A percentile compares a stretch with the other conserved stretches of the same genome.
Conservation (phyloP, 164 flowering plant species). For the Platanus orientalis region DNA sequence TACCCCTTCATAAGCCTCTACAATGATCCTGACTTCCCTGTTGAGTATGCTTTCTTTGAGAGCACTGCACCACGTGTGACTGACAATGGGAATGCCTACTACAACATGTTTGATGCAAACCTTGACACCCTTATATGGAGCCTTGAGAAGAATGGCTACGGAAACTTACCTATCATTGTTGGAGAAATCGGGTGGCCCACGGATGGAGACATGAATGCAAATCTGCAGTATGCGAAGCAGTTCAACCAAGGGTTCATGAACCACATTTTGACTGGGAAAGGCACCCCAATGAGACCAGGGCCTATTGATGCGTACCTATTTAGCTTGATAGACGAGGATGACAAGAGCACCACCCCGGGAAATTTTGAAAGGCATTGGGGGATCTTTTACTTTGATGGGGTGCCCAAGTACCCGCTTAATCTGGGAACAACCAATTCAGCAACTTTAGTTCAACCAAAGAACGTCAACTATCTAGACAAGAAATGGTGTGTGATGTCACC, state of each 20-base stretch:
- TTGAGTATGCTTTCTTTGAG: constrained; percentile 19
- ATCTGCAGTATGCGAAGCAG: constrained; percentile 4
- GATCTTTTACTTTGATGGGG: constrained; percentile 17
- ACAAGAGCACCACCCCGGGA: constrained; percentile 17
- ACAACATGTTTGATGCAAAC: constrained; percentile 21
- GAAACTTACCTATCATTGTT: constrained; percentile 12
- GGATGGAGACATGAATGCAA: constrained; percentile 16
- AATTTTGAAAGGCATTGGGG: constrained; percentile 22
- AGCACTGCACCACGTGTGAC: constrained; percentile 8
- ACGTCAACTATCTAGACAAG: constrained; percentile 16
- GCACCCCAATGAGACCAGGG: constrained; percentile 16
- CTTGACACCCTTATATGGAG: constrained; percentile 16
- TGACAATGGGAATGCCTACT: constrained; percentile 11
- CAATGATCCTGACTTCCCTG: constrained; percentile 14
- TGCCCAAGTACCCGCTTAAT: constrained; percentile 12
- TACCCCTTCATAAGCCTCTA: constrained; percentile 23
- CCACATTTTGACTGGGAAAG: constrained; percentile 6
- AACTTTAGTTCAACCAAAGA: constrained; percentile 21
- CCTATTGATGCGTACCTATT: constrained; percentile 20
- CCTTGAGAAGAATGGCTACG: constrained; percentile 14
- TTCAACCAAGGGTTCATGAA: constrained; percentile 20
- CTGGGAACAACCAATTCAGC: constrained; percentile 12
- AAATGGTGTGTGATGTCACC: constrained; percentile 33
- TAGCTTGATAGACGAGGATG: constrained; percentile 22
- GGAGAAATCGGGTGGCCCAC: constrained; percentile 12